phyloP scores from a whole-genome alignment of 2,329 filamentous ascomycete genomes.

The Mycosphaerella arachidis region DNA sequence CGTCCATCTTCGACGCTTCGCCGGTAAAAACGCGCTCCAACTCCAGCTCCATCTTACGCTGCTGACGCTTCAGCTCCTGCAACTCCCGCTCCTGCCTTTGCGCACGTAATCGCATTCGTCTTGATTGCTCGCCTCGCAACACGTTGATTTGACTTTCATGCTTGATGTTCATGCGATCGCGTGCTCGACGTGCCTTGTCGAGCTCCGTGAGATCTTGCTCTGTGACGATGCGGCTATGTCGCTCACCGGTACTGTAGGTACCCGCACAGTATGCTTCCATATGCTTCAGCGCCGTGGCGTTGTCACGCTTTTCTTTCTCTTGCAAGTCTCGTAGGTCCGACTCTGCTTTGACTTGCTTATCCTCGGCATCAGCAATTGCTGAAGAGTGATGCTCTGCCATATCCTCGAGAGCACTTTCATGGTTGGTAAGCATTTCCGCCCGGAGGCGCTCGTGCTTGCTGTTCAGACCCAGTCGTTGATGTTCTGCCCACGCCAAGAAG shows the following conservation, averaged over 20 bases:
- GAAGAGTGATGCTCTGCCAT: constrained; percentile 34
- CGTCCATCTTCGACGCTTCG: constrained; percentile 19
- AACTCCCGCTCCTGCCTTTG: constrained; percentile 40
- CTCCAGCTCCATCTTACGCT: constrained; percentile 33
- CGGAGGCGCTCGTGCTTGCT: constrained; percentile 18
- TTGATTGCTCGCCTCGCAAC: constrained; percentile 42
- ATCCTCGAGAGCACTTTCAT: constrained; percentile 23
- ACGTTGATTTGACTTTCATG: constrained; percentile 47
- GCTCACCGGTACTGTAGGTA: constrained; percentile 27
- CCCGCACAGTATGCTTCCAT: constrained; percentile 47
- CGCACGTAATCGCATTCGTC: constrained; percentile 34
- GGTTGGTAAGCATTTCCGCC: constrained; percentile 14
- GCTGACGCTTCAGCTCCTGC: constrained; percentile 32
- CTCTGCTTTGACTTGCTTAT: constrained; percentile 42
- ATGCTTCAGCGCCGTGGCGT: constrained; percentile 43
- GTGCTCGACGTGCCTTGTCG: constrained; percentile 36
- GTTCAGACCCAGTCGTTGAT: constrained; percentile 21
- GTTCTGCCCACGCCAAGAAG: constrained; percentile 26
- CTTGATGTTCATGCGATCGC: constrained; percentile 39
- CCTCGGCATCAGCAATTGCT: constrained; percentile 41
- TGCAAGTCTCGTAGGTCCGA: constrained; percentile 41
- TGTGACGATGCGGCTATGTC: constrained; percentile 38
- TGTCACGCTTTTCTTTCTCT: constrained; percentile 39
- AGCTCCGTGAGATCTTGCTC: constrained; percentile 43
- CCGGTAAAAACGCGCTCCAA: constrained; percentile 30